These are phyloP conservation scores for Aureobasidium namibiae DNA, from an alignment of 2,329 filamentous ascomycete species.

Conservation along the genomic window DNA sequence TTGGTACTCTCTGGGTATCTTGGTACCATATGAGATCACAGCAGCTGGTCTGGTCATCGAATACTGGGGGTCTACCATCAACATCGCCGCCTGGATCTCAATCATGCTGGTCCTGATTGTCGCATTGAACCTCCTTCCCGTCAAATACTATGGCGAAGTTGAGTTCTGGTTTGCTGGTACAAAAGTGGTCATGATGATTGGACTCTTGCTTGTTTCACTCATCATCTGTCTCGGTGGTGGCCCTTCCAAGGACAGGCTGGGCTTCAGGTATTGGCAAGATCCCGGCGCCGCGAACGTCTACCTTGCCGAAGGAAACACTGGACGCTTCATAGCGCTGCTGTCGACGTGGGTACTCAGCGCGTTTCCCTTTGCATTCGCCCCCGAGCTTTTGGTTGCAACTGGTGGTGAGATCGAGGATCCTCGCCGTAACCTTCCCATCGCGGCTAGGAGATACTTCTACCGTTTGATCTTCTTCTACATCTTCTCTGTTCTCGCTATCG, in stretches of 20 bases:
- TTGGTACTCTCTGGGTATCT: constrained; percentile 32
- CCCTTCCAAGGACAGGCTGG: constrained; percentile 41
- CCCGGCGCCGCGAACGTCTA: constrained; percentile 43
- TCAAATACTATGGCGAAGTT: constrained; percentile 43
- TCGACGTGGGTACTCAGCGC: constrained; percentile 43
- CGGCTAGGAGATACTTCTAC: constrained; percentile 52
- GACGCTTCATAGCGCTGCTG: constrained; percentile 46
- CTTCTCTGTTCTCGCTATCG: constrained; percentile 49
- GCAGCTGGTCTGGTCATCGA: constrained; percentile 28
- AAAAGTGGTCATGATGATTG: constrained; percentile 44
- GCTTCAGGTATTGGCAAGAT: constrained; percentile 44
- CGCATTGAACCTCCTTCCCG: constrained; percentile 39
- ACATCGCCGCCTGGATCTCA: constrained; percentile 32
- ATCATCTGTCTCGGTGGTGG: constrained; percentile 52
- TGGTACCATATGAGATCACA: constrained; percentile 30
- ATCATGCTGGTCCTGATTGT: constrained; percentile 33
- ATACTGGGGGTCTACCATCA: constrained; percentile 30
- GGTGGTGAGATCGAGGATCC: constrained; percentile 52
- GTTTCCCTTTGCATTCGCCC: constrained; percentile 49
- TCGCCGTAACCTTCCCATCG: constrained; percentile 51
- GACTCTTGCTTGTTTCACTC: constrained; percentile 44
- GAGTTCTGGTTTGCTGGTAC: constrained; percentile 45
- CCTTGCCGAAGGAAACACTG: constrained; percentile 37
- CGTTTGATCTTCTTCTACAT: constrained; percentile 57
- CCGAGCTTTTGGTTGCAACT: constrained; percentile 46